A percentile compares a stretch with the other conserved stretches of the same genome.
Evolutionary conservation across 352 stramenopile species (phyloP).

Genomic region (Pythium plurisporium): DNA sequence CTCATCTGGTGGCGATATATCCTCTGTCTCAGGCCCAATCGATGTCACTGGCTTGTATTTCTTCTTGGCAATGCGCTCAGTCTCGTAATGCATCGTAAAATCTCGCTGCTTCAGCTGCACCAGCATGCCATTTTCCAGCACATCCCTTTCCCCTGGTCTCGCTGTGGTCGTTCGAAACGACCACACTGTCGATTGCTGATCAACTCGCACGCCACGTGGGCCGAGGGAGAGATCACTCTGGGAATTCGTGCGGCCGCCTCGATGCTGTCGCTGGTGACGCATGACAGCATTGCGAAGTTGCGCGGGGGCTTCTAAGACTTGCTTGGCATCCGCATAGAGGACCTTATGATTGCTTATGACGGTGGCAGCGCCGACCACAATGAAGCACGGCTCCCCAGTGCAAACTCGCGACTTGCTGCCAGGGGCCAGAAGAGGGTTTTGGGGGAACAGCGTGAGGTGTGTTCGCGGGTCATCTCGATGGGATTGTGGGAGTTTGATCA

Average conservation of each 20-base stretch:
- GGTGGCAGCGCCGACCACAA: conserved; percentile 27
- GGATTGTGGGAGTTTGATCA: conserved; percentile 28
- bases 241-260: neutral
- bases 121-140: conserved; percentile 11
- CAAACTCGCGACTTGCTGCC: conserved; percentile 21
- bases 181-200: conserved; percentile 4
- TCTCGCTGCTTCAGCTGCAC: conserved; percentile 15
- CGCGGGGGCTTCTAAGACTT: neutral
- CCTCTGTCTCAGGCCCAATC: neutral
- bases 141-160: neutral
- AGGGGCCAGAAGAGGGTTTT: conserved; percentile 18
- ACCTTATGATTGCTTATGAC: conserved; percentile 13
- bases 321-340: conserved; percentile 12
- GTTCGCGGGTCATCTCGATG: conserved; percentile 28
- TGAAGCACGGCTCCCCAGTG: conserved; percentile 24
- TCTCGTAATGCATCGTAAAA: conserved; percentile 22
- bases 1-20: neutral
- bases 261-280: conserved; percentile 7
- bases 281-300: conserved; percentile 4
- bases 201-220: neutral
- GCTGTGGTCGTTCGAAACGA: neutral
- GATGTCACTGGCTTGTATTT: conserved; percentile 11
- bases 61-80: conserved; percentile 15
- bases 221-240: neutral
- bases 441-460: conserved; percentile 36